Conservation (phyloP, 257 asterid genomes). For the Fraxinus anomala region DNA sequence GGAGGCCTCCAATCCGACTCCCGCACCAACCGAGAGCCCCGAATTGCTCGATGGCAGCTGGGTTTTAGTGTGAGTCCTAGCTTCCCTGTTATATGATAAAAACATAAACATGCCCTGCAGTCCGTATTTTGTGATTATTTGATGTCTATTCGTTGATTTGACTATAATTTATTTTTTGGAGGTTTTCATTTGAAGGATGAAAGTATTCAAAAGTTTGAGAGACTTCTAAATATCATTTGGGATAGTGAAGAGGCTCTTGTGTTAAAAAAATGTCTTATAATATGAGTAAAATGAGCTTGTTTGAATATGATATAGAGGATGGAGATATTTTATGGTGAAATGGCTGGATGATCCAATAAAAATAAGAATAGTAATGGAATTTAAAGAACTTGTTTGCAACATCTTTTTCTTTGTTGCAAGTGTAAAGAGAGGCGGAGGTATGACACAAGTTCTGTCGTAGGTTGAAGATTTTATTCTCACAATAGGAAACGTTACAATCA, state of each 20-base stretch:
- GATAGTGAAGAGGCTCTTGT: not conserved
- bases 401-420: not conserved
- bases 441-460: no score
- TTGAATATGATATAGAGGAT: not conserved
- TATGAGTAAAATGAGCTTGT: not conserved
- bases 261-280: not conserved
- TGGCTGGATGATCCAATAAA: not conserved
- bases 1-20: slow-evolving; percentile 87
- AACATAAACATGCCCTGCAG: not conserved
- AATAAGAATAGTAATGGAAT: not conserved
- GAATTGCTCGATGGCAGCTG: slow-evolving; percentile 90
- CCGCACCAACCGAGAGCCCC: slow-evolving; percentile 68
- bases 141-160: not conserved
- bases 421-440: not conserved
- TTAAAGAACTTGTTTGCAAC: not conserved
- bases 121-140: not conserved
- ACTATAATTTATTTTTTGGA: not conserved
- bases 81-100: not conserved
- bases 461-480: no score
- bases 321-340: not conserved
- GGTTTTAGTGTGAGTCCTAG: slow-evolving; percentile 73
- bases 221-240: not conserved
- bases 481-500: not conserved
- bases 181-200: not conserved
- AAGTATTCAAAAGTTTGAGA: not conserved